phyloP scores from a whole-genome alignment of 106 monocot species.

The Vanilla planifolia region DNA sequence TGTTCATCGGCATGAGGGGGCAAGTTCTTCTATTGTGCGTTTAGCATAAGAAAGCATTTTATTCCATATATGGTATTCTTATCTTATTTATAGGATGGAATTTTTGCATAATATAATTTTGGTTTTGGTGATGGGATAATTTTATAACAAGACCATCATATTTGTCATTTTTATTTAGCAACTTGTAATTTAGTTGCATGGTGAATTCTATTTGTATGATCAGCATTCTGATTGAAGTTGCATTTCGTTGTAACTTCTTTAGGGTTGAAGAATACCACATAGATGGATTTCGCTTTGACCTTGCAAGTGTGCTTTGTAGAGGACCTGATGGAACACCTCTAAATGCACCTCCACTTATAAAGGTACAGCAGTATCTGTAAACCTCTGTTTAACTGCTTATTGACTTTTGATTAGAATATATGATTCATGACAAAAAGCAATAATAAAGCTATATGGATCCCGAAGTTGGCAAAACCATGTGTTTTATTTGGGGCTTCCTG shows the following conservation, averaged over 20 bases:
- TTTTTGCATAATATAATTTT: not conserved
- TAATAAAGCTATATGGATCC: no score
- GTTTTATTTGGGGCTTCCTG: no score
- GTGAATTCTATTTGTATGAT: not conserved
- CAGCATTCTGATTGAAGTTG: not conserved
- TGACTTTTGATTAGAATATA: not conserved
- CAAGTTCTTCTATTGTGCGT: no score
- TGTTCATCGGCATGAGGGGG: no score
- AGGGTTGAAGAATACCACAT: conserved; percentile 95
- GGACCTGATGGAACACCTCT: conserved; percentile 82
- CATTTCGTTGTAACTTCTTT: conserved; percentile 1
- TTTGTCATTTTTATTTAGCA: not conserved
- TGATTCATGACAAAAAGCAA: no score
- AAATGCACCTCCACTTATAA: conserved; percentile 75
- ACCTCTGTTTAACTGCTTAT: no score
- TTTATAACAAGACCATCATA: not conserved
- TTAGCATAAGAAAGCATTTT: no score
- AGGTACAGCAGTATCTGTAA: conserved; percentile 39
- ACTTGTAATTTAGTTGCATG: no score
- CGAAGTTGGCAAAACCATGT: no score
- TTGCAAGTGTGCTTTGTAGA: conserved; percentile 94
- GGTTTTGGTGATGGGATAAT: not conserved
- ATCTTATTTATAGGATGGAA: no score
- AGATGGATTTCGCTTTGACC: conserved; percentile 98
- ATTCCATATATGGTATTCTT: no score